Base-by-base conservation (phyloP, 106 monocot species). In the Allium fistulosum region DNA sequence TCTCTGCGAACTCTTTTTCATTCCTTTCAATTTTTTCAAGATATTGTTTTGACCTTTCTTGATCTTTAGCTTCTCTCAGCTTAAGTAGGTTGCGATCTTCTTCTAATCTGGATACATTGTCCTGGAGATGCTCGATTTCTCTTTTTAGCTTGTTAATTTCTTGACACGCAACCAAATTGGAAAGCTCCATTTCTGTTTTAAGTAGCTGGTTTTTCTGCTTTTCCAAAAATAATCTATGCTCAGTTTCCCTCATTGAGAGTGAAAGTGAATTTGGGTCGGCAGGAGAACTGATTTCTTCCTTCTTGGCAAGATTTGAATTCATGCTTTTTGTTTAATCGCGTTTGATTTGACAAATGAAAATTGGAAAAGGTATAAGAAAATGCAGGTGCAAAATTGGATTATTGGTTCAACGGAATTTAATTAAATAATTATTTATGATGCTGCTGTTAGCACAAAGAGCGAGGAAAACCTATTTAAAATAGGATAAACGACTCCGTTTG, bases 21-120 rank as follows among this genome's bases (percentile, higher is more conserved):
- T 51, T 53, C 28, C 3, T 28, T 3, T 28, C 2, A 28, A 28
- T 28, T 7, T 51, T 48, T 7, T 51, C 52, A 46, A 67, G 4
- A 18, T 51, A 53, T 18, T 8, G 14, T 8, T 51, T 52, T 3
- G 53, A 26, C 10, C 14, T 52, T 26, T 67, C 66, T 51, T n/a
- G 49, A 67, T 67, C 66, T 8, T 27, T 67, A 18, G 53, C 2
- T 52, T 67, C 66, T 11, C 66, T 49, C 28, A 51, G 51, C 7
- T 22, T 51, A 1, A 67, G 10, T 3, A 48, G 50, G 0, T 10
- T 67, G 52, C n/a, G 14, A 27, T 64, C 64, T 48, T 49, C 15
- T 9, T 64, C 64, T n/a, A 66, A 17, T 50, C 49, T 66, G 4
- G 65, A 10, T 22, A 66, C 65, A 17, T 5, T 48, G 10, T 50